A percentile compares a stretch with the other conserved stretches of the same genome.
Evolutionary conservation across 352 stramenopile genomes (phyloP).

Genomic region (Phytophthora ohioensis): DNA sequence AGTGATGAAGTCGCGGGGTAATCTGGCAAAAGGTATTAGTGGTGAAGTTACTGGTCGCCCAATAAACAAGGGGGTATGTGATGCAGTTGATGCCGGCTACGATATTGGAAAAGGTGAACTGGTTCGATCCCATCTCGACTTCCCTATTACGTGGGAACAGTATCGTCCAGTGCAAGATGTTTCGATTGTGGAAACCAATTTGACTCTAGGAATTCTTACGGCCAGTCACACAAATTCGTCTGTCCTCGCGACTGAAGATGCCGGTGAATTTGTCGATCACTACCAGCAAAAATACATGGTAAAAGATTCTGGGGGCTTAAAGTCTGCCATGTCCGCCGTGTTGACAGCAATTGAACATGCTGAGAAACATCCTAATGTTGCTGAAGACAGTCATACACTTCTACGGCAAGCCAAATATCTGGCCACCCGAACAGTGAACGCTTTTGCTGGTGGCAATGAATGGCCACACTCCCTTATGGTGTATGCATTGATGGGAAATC

Average conservation of each 20-base stretch:
- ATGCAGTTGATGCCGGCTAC: not conserved
- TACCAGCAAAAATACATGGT: conserved; percentile 17
- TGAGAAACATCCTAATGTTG: not conserved
- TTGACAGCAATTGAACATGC: not conserved
- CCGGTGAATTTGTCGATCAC: conserved; percentile 12
- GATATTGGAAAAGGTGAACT: not conserved
- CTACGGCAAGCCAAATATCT: conserved; percentile 11
- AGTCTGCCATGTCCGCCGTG: not conserved
- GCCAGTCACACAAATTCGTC: conserved; percentile 10
- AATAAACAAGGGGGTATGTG: not conserved
- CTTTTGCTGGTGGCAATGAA: conserved; percentile 13
- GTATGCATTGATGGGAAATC: conserved; percentile 5
- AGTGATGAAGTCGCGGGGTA: not conserved
- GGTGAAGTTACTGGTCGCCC: not conserved
- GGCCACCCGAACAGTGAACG: conserved; percentile 3
- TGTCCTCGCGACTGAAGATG: conserved; percentile 7
- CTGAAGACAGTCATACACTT: not conserved
- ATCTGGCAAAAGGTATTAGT: not conserved
- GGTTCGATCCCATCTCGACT: not conserved
- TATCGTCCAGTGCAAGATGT: not conserved
- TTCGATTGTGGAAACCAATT: conserved; percentile 15
- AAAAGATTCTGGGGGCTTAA: not conserved
- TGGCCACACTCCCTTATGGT: conserved; percentile 15
- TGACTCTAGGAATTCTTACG: not conserved
- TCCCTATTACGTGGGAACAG: conserved; percentile 5